Evolutionary conservation across 73 alveolate species (phyloP).

Genomic region (Stentor roeselii): DNA sequence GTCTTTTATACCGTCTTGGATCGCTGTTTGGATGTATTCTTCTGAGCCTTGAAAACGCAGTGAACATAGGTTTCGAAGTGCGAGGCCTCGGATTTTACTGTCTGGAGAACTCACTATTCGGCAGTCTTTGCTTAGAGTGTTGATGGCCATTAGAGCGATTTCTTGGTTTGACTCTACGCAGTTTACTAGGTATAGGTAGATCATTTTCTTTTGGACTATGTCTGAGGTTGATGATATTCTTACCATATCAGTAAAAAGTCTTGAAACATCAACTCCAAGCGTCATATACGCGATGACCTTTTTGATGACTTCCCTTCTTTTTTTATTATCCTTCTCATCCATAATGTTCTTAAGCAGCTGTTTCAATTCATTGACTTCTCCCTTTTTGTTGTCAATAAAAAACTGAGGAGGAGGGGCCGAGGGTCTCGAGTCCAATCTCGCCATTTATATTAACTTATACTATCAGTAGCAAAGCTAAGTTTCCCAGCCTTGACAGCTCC

Average conservation of each 20-base stretch:
- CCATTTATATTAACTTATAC: background rate
- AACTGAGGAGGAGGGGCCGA: slow-evolving; percentile 71
- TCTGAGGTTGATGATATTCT: slow-evolving; percentile 94
- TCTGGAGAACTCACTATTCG: slow-evolving; percentile 54
- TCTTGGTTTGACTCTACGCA: slow-evolving; percentile 94
- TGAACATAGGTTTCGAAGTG: slow-evolving; percentile 91
- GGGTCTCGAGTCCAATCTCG: background rate
- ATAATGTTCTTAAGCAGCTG: slow-evolving; percentile 73
- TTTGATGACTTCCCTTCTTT: slow-evolving; percentile 89
- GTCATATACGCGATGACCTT: slow-evolving; percentile 98
- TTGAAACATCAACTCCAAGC: slow-evolving; percentile 92
- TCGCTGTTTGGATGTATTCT: slow-evolving; percentile 86
- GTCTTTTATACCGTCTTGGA: slow-evolving; percentile 88
- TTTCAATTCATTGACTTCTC: slow-evolving; percentile 90
- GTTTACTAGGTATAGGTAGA: slow-evolving; percentile 89
- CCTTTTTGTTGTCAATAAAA: slow-evolving; percentile 92
- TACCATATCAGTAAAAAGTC: slow-evolving; percentile 92
- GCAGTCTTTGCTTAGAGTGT: slow-evolving; percentile 92
- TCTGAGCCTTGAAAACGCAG: slow-evolving; percentile 88
- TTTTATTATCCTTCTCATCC: slow-evolving; percentile 75
- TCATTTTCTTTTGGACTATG: slow-evolving; percentile 96
- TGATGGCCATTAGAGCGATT: slow-evolving; percentile 92
- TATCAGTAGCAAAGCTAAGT: background rate
- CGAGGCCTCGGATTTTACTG: slow-evolving; percentile 95
- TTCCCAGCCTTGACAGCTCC: slow-evolving; percentile 16